phyloP scores from a whole-genome alignment of 139 green algal species.

The Parachlorella kessleri region DNA sequence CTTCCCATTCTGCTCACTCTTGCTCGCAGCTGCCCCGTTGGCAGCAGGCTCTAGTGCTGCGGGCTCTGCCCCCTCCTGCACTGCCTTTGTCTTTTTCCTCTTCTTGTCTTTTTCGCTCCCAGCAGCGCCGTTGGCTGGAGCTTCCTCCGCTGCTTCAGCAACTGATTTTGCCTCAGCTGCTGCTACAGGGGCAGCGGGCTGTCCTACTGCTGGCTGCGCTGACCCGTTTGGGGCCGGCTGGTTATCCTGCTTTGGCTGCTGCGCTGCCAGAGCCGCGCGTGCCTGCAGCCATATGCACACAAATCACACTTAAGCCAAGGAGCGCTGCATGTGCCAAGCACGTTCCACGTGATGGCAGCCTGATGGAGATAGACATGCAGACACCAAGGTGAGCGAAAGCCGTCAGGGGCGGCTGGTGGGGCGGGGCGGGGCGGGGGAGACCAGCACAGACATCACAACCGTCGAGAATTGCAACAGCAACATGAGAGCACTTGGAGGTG shows the following conservation, averaged over 20 bases:
- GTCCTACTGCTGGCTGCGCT: neutral
- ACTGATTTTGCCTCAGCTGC: slow-evolving; percentile 13
- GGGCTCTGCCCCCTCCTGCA: neutral
- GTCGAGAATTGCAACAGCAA: too few species aligned
- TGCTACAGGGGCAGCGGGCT: slow-evolving; percentile 2
- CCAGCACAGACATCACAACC: too few species aligned
- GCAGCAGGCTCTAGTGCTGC: neutral
- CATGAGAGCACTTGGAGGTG: too few species aligned
- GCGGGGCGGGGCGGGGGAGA: too few species aligned
- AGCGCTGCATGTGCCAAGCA: too few species aligned
- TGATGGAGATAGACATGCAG: neutral
- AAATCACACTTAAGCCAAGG: neutral
- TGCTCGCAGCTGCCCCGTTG: neutral
- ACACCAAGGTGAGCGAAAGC: neutral
- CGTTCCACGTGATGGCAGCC: too few species aligned
- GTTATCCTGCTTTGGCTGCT: slow-evolving; percentile 13
- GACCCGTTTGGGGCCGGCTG: neutral
- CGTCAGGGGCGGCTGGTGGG: too few species aligned
- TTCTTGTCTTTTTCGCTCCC: slow-evolving; percentile 1
- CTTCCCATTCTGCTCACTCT: neutral
- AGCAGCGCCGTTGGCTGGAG: neutral
- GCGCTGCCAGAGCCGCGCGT: slow-evolving; percentile 45
- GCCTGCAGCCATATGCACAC: slow-evolving; percentile 6
- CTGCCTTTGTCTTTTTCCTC: slow-evolving; percentile 13
- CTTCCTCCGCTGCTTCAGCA: neutral